Conservation (phyloP, 495 filamentous ascomycete genomes). For the Podospora pseudocomata region DNA sequence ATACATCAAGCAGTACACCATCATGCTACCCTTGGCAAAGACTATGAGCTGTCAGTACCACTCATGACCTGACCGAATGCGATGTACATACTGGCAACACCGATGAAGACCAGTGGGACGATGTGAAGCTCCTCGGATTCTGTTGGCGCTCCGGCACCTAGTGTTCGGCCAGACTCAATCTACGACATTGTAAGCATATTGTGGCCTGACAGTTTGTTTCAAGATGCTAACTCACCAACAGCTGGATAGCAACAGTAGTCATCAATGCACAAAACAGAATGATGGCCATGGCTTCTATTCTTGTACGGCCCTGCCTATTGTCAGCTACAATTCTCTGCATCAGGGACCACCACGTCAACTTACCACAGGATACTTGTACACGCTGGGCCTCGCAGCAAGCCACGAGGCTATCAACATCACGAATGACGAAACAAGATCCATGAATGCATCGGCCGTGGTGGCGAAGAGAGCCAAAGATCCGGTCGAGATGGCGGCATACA, state of each 20-base stretch:
- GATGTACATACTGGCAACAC: conserved; percentile 46
- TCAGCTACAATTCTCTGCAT: conserved; percentile 16
- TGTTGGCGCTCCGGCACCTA: conserved; percentile 36
- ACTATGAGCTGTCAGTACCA: conserved; percentile 32
- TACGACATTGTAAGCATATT: background rate
- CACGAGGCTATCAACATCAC: conserved; percentile 54
- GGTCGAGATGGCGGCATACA: conserved; percentile 56
- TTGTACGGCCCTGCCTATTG: conserved; percentile 42
- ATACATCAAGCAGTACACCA: conserved; percentile 50
- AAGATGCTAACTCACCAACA: conserved; percentile 29
- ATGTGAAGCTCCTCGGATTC: conserved; percentile 43
- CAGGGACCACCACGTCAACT: conserved; percentile 15
- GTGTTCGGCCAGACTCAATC: conserved; percentile 47
- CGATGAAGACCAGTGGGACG: conserved; percentile 51
- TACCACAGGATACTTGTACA: conserved; percentile 54
- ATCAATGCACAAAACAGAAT: conserved; percentile 58
- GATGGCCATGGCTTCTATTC: conserved; percentile 55
- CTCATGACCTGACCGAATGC: background rate
- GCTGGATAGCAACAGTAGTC: conserved; percentile 54
- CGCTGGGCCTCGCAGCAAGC: conserved; percentile 48
- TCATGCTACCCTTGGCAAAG: conserved; percentile 45
- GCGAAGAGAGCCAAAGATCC: conserved; percentile 55
- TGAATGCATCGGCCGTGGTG: conserved; percentile 57
- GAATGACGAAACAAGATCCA: conserved; percentile 57
- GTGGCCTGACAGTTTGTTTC: background rate